Evolutionary conservation across 805 yeast genomes (phyloP).

Genomic region (Hanseniaspora vineae): DNA sequence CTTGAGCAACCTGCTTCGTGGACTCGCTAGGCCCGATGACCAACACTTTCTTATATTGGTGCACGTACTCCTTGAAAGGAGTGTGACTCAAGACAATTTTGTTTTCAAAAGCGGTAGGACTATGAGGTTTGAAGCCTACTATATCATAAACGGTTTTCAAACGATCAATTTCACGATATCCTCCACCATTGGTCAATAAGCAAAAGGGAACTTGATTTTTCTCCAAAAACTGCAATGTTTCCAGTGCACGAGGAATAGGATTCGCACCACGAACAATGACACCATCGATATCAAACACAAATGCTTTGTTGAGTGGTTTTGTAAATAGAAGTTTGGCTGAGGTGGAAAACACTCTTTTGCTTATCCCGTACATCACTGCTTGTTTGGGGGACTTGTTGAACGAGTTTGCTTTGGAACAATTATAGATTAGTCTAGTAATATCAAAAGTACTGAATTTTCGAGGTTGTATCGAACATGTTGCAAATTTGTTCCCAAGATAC

Average conservation of each 20-base stretch:
- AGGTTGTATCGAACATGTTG: no score
- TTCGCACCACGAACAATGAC: constrained; percentile 65
- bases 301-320: constrained; percentile 8
- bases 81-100: constrained; percentile 85
- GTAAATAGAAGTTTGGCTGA: neutral
- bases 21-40: constrained; percentile 69
- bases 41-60: constrained; percentile 46
- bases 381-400: neutral
- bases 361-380: neutral
- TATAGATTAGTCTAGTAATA: no score
- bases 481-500: no score
- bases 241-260: constrained; percentile 52
- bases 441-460: no score
- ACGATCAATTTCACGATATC: constrained; percentile 52
- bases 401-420: no score
- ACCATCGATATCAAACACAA: constrained; percentile 57
- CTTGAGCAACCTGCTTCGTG: constrained; percentile 59
- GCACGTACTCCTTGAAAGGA: constrained; percentile 54
- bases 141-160: constrained; percentile 34
- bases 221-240: constrained; percentile 44
- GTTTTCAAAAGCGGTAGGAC: constrained; percentile 31
- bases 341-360: neutral
- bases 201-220: constrained; percentile 55
- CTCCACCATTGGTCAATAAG: constrained; percentile 88
- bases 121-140: constrained; percentile 23